Evolutionary conservation across 2,329 filamentous ascomycete species (phyloP), one percentile per base, ranked within the genome.

Genomic region (Alternaria atra): DNA sequence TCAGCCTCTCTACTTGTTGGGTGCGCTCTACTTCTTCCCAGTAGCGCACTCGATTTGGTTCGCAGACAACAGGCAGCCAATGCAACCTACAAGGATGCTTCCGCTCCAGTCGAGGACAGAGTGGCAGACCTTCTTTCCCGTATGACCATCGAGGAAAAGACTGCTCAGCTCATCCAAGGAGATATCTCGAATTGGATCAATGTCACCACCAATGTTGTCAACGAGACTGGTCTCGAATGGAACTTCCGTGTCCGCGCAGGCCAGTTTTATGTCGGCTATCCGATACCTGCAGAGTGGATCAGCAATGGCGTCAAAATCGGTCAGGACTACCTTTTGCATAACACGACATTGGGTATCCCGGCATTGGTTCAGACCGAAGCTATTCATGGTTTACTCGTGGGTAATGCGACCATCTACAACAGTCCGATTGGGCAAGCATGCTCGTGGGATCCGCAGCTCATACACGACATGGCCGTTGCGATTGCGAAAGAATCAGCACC

Each of bases 391-490:
- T 88, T 92, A 66, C 80, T 92, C 32, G 85, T 90, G 43, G 85
- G 86, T 9, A 92, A 92, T 73, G 90, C 89, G 3, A 93, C 91
- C 1, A 91, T 93, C 60, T 93, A 92, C 81, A 93, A 92, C 77
- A 91, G 89, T 1, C 90, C 91, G 0, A 92, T 93, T 67, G 90
- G 82, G 7, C 86, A 90, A 54, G 90, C 87, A 15, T 91, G 89
- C 70, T 90, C 90, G 0, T 93, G 89, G 80, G 91, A 93, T 72
- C 85, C 85, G 0, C 82, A 83, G 40, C 77, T 92, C 13, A 80
- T 92, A 4, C 78, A 88, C 65, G 84, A 90, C 66, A 92, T 92
- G 89, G 90, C 83, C 6, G 79, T 80, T 4, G 83, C 85, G 17
- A 91, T 92, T 66, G 90, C 84, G 6, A 83, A 86, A 48, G 90